Evolutionary conservation across 2,329 filamentous ascomycete genomes (phyloP).

Genomic region (Colletotrichum euphorbiae): DNA sequence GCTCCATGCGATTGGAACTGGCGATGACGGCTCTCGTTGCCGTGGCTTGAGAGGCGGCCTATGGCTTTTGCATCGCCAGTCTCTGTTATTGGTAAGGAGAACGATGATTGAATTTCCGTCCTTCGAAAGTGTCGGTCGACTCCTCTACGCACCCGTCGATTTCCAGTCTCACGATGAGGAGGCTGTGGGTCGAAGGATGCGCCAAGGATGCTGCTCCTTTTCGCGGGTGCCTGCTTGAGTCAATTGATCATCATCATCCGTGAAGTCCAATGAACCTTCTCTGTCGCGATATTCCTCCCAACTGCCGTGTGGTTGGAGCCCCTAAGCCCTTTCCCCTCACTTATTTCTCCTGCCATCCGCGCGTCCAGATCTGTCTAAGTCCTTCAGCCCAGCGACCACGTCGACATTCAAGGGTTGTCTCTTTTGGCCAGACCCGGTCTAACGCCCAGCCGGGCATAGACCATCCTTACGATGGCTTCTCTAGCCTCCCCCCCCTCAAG

Average conservation of each 20-base stretch:
- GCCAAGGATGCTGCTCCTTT: too few relatives aligned
- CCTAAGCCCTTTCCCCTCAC: neutral
- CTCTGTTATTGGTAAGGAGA: neutral
- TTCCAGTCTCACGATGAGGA: too few relatives aligned
- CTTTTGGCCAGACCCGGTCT: too few relatives aligned
- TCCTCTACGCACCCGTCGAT: too few relatives aligned
- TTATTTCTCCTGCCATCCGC: neutral
- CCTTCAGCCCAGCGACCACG: neutral
- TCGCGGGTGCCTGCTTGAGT: too few relatives aligned
- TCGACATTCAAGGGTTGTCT: neutral
- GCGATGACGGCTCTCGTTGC: neutral
- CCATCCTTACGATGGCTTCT: neutral
- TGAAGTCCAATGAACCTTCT: neutral
- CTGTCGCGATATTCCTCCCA: neutral
- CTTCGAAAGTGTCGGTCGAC: neutral
- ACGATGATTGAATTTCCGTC: too few relatives aligned
- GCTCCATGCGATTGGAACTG: neutral
- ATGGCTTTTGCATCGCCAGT: too few relatives aligned
- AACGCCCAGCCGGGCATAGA: too few relatives aligned
- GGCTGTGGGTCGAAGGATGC: too few relatives aligned
- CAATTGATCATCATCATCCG: too few relatives aligned
- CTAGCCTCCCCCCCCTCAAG: neutral
- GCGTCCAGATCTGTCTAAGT: neutral
- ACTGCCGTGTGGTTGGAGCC: slow-evolving; percentile 3
- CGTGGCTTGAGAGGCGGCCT: neutral